Conservation (phyloP, 2,329 filamentous ascomycete genomes). For the Diaporthe citri region DNA sequence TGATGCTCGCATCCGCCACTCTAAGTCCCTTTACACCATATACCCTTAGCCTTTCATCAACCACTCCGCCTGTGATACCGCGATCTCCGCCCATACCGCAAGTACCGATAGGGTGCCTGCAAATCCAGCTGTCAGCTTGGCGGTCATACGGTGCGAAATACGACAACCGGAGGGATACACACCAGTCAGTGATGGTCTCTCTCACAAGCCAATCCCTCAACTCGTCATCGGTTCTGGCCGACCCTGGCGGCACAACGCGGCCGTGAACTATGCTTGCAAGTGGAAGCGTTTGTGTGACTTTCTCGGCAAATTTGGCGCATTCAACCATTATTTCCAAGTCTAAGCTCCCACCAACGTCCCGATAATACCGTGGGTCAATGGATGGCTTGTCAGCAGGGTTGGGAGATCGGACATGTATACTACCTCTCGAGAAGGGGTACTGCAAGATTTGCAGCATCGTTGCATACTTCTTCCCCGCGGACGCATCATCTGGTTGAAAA, state of each 20-base stretch:
- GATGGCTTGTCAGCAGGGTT: background rate
- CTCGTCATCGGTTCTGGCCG: background rate
- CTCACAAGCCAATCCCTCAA: background rate
- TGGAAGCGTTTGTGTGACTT: background rate
- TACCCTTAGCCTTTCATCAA: constrained; percentile 57
- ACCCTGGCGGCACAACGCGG: background rate
- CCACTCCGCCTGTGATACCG: constrained; percentile 54
- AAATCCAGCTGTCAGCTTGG: constrained; percentile 41
- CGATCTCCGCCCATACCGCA: constrained; percentile 57
- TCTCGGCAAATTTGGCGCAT: constrained; percentile 10
- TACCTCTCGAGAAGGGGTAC: constrained; percentile 63
- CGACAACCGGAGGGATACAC: background rate
- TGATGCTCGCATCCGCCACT: constrained; percentile 61
- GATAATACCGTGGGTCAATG: constrained; percentile 11
- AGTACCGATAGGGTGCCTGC: constrained; percentile 52
- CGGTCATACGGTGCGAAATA: no score
- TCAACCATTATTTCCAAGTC: constrained; percentile 3
- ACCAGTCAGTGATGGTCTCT: constrained; percentile 26
- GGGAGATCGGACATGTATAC: constrained; percentile 56
- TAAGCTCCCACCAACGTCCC: background rate
- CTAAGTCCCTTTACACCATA: constrained; percentile 60
- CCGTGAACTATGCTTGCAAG: constrained; percentile 1
- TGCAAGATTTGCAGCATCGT: constrained; percentile 64
- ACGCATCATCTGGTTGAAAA: background rate
- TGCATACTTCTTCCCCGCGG: constrained; percentile 56